phyloP scores from a whole-genome alignment of 495 filamentous ascomycete species.

The Parachaetomium inaequale region DNA sequence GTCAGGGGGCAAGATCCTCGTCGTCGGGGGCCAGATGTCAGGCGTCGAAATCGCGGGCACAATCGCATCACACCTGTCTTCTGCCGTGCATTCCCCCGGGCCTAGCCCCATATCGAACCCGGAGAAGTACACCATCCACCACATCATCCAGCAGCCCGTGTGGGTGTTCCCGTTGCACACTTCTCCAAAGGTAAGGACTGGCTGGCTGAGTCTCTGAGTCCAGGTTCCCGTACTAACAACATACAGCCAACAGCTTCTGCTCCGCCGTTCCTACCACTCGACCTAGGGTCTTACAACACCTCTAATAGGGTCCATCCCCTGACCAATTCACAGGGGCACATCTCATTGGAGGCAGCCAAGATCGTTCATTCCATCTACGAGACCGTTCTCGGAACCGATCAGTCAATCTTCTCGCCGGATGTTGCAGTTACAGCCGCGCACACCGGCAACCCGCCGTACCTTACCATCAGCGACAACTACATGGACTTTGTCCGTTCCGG shows the following conservation, averaged over 20 bases:
- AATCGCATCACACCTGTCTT: slow-evolving; percentile 66
- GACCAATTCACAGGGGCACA: slow-evolving; percentile 55
- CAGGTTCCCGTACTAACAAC: not conserved
- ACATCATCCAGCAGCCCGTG: slow-evolving; percentile 65
- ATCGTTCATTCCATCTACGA: slow-evolving; percentile 53
- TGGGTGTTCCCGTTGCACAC: slow-evolving; percentile 68
- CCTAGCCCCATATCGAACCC: slow-evolving; percentile 31
- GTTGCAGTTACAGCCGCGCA: slow-evolving; percentile 35
- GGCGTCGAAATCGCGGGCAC: slow-evolving; percentile 72
- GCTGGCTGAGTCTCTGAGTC: slow-evolving; percentile 4
- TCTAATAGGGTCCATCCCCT: slow-evolving; percentile 55
- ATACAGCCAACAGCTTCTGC: slow-evolving; percentile 40
- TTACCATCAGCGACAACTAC: slow-evolving; percentile 69
- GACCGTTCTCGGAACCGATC: slow-evolving; percentile 58
- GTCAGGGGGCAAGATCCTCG: slow-evolving; percentile 59
- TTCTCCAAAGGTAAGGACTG: slow-evolving; percentile 42
- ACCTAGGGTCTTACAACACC: slow-evolving; percentile 71
- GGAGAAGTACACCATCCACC: slow-evolving; percentile 53
- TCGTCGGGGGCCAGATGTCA: slow-evolving; percentile 82
- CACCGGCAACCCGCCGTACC: slow-evolving; percentile 52
- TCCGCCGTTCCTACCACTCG: slow-evolving; percentile 68
- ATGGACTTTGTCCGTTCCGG: slow-evolving; percentile 65
- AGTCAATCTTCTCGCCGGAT: slow-evolving; percentile 49
- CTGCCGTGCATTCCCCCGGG: slow-evolving; percentile 46
- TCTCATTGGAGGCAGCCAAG: slow-evolving; percentile 51